These are phyloP conservation scores for Ceriops tagal DNA, from an alignment of 345 rosid genomes.

Conservation along the genomic window DNA sequence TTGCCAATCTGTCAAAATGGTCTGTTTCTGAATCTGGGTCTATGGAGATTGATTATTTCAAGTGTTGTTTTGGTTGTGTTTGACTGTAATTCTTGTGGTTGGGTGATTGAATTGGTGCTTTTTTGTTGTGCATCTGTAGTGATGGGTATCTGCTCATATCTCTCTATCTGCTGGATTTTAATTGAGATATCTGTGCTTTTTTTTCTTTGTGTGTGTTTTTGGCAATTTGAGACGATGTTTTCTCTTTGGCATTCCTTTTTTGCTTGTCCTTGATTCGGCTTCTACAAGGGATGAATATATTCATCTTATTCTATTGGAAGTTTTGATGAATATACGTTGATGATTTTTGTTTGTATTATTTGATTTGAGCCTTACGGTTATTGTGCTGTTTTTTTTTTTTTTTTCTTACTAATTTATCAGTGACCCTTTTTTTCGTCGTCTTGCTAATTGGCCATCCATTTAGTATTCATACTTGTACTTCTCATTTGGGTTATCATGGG, in stretches of 20 bases:
- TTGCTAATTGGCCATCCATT: too few species aligned
- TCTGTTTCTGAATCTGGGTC: constrained; percentile 8
- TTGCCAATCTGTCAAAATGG: constrained; percentile 32
- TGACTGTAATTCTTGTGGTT: neutral
- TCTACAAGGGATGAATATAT: neutral
- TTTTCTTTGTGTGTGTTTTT: constrained; percentile 2
- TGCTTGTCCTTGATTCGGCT: constrained; percentile 9
- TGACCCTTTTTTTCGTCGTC: neutral
- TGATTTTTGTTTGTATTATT: neutral
- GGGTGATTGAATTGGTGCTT: constrained; percentile 12
- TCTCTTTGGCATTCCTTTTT: neutral
- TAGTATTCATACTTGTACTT: too few species aligned
- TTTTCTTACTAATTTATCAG: too few species aligned
- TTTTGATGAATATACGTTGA: neutral
- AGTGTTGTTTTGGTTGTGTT: constrained; percentile 14
- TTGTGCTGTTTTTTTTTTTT: neutral
- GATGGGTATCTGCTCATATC: constrained; percentile 29
- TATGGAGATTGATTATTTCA: neutral
- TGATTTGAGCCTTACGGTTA: neutral
- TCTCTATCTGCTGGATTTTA: constrained; percentile 8
- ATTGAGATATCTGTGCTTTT: neutral
- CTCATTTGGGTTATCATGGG: too few species aligned
- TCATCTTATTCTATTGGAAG: neutral
- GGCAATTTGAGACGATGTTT: neutral
- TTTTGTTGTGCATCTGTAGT: constrained; percentile 6